Percentiles rank a stretch among this genome's conserved stretches.
These are phyloP conservation scores for Thraustotheca clavata DNA, from an alignment of 352 stramenopile genomes.

Conservation along the genomic window DNA sequence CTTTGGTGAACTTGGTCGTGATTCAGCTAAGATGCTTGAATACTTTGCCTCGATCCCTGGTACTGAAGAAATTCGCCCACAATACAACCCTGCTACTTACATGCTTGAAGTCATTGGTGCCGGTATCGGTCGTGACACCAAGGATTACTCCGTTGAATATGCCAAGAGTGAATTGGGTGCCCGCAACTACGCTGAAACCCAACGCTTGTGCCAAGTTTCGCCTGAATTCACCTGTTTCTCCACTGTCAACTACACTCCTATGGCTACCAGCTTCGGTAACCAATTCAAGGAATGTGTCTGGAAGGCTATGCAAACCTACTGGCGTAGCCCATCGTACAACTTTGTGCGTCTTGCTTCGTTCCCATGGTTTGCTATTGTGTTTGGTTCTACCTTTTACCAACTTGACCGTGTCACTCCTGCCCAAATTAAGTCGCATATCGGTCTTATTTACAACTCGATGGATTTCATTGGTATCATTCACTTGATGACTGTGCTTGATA, in stretches of 20 bases:
- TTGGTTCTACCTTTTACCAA: slow-evolving; percentile 59
- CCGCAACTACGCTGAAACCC: slow-evolving; percentile 31
- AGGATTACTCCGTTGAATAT: slow-evolving; percentile 43
- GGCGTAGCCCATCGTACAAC: slow-evolving; percentile 46
- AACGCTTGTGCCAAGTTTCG: slow-evolving; percentile 22
- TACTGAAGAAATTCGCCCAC: slow-evolving; percentile 28
- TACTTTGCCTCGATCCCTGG: slow-evolving; percentile 19
- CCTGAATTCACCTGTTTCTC: slow-evolving; percentile 28
- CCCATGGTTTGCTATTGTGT: slow-evolving; percentile 48
- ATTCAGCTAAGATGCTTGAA: slow-evolving; percentile 32
- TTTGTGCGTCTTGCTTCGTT: slow-evolving; percentile 53
- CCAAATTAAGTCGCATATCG: slow-evolving; percentile 50
- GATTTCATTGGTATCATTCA: slow-evolving; percentile 57
- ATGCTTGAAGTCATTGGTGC: slow-evolving; percentile 62
- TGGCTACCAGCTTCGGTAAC: slow-evolving; percentile 36
- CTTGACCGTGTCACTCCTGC: slow-evolving; percentile 26
- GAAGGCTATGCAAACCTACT: slow-evolving; percentile 31
- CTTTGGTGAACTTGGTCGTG: slow-evolving; percentile 62
- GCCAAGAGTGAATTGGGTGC: slow-evolving; percentile 30
- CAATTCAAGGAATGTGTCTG: slow-evolving; percentile 25
- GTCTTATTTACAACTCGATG: slow-evolving; percentile 65
- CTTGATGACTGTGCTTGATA: slow-evolving; percentile 49
- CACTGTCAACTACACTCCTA: slow-evolving; percentile 36
- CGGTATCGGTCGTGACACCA: slow-evolving; percentile 26
- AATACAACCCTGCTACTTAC: slow-evolving; percentile 66